Evolutionary conservation across 78 protist species (phyloP), one percentile per base, ranked within the genome.

Genomic region (Pigoraptor vietnamica): DNA sequence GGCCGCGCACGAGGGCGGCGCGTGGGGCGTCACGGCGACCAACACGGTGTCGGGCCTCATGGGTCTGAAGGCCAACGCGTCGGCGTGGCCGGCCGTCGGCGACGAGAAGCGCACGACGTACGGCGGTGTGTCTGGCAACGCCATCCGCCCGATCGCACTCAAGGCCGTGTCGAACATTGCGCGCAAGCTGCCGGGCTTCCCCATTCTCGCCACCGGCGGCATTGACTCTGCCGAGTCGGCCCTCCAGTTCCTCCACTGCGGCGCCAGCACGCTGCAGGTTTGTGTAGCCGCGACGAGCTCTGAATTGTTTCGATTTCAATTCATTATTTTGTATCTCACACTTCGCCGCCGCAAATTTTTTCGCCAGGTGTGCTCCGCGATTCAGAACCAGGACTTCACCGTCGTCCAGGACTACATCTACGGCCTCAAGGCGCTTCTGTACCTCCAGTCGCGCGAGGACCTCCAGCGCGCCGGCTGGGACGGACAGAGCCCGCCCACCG

Each of bases 381-480:
- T 98, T 25, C 98, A 97, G 92, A 98, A 98, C 93, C 98, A 97
- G 90, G 99, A 98, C 93, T 98, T 96, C 95, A 97, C 98, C 0
- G 97, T 98, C 19, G 95, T 98, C 25, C 95, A 96, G 83, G 99
- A 98, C 93, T 98, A 97, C 95, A 96, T 97, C 83, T 93, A 90
- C 24, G 99, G 98, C 83, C 95, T 98, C 48, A 96, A 98, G 92
- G 34, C 93, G 33, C 95, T 92, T 34, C 95, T 98, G 83, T 98
- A 96, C 95, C 82, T 97, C 94, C 94, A 95, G 91, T 91, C 96
- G 0, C 94, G 98, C n/a, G 91, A 88, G 33, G 98, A 97, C 93
- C 92, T 97, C 34, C 35, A 55, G 32, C 93, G 81, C 83, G 86
- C 23, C n/a, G 34, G 48, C 67, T 97, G 99, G 99, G 95, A 94